Base-by-base conservation (phyloP, 1,139 yeast species). In the Ogataea hybrid region DNA sequence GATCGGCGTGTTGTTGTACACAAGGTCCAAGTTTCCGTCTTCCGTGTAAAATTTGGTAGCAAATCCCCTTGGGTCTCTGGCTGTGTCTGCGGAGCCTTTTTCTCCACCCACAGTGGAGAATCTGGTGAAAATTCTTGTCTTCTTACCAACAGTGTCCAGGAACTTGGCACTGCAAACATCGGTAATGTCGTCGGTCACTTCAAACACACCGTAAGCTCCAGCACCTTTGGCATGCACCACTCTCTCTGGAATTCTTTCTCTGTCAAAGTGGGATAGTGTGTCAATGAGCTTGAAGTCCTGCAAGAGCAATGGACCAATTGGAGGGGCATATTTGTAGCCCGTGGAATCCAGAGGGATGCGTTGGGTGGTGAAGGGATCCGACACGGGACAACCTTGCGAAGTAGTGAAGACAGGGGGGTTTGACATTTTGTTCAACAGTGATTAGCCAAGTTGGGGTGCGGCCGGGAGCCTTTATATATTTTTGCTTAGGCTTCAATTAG, bases 41-140 rank as follows among this genome's bases (percentile, higher is more conserved):
- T 85, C 89, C 39, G 95, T 87, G 70, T 84, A 84, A 57, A 87
- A 75, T 69, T 86, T 86, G 56, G 83, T 79, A 41, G 94, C 71
- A 65, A 85, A 86, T 21, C 96, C 96, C 68, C 95, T 78, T 51
- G 95, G 95, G 63, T 87, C 96, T 69, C 96, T 81, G 35, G 88
- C 92, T 34, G 92, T 72, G 63, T 87, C 95, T 30, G 95, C 80
- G 39, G 89, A 77, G 43, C 95, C 96, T 47, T 68, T 67, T 67
- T 87, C 95, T 53, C 95, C 95, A 56, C 95, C 95, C 42, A 87
- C 96, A 37, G 95, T 85, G 55, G 94, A 84, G 70, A 86, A 87
- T 61, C 96, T 76, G 42, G 88, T 78, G 57, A 85, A 75, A 50
- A 79, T 70, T 59, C 75, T 76, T 55, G 92, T 84, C 69, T 82